Percentiles rank a stretch among this genome's conserved stretches.
Evolutionary conservation across 257 asterid genomes (phyloP).

Genomic region (Capsicum chinense): DNA sequence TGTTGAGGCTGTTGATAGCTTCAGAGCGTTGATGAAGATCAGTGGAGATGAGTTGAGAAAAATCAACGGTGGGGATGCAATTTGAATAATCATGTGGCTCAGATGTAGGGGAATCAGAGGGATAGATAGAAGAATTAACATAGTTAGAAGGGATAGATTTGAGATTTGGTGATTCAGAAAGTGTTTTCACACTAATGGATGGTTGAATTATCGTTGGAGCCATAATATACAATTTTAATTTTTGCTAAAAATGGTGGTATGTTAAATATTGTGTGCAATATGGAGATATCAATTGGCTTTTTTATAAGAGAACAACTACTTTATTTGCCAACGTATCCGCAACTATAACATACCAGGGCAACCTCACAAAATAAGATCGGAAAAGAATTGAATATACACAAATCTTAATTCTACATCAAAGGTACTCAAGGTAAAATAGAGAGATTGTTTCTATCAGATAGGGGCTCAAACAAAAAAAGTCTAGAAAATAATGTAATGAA

Average conservation of each 20-base stretch:
- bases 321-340: neutral
- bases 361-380: too few relatives aligned
- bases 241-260: neutral
- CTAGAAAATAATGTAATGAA: too few relatives aligned
- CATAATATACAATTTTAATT: neutral
- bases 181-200: slow-evolving; percentile 36
- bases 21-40: slow-evolving; percentile 42
- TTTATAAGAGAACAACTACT: neutral
- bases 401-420: too few relatives aligned
- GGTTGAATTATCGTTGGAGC: neutral
- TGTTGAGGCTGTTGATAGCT: slow-evolving; percentile 47
- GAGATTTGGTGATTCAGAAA: slow-evolving; percentile 50
- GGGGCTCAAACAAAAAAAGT: too few relatives aligned
- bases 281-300: neutral
- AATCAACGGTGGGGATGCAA: slow-evolving; percentile 54
- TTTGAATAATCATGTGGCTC: slow-evolving; percentile 36
- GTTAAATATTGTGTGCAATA: neutral
- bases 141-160: slow-evolving; percentile 57
- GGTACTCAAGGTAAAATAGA: rapidly evolving
- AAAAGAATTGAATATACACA: too few relatives aligned
- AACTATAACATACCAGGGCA: too few relatives aligned
- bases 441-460: too few relatives aligned
- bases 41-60: slow-evolving; percentile 47
- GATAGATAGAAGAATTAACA: slow-evolving; percentile 37
- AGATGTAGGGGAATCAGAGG: slow-evolving; percentile 37